phyloP scores from a whole-genome alignment of 202 grass and related monocot genomes.

The Digitaria exilis region DNA sequence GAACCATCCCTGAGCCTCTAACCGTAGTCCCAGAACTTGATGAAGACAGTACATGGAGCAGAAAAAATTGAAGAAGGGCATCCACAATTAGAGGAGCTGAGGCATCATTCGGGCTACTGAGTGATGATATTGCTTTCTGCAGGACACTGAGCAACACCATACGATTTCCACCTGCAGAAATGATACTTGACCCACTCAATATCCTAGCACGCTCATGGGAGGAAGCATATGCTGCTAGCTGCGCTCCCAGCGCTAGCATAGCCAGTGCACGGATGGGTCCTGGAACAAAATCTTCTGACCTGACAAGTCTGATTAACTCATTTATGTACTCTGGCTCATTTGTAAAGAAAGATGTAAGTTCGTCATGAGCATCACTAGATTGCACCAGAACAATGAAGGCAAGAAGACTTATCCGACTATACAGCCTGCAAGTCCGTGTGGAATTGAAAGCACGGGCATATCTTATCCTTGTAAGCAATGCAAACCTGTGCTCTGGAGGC shows the following conservation, averaged over 20 bases:
- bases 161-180: slow-evolving; percentile 91
- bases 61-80: slow-evolving; percentile 94
- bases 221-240: slow-evolving; percentile 95
- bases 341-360: slow-evolving; percentile 94
- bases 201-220: slow-evolving; percentile 95
- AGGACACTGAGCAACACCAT: slow-evolving; percentile 91
- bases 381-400: slow-evolving; percentile 94
- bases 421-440: slow-evolving; percentile 65
- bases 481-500: slow-evolving; percentile 83
- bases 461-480: slow-evolving; percentile 94
- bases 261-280: slow-evolving; percentile 79
- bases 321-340: slow-evolving; percentile 99
- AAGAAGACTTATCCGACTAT: slow-evolving; percentile 97
- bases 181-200: slow-evolving; percentile 87
- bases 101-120: slow-evolving; percentile 80
- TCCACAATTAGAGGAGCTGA: slow-evolving; percentile 93
- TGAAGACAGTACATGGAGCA: slow-evolving; percentile 94
- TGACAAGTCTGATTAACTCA: slow-evolving; percentile 89
- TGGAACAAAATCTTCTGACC: slow-evolving; percentile 85
- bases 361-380: slow-evolving; percentile 91
- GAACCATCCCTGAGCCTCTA: slow-evolving; percentile 88
- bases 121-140: slow-evolving; percentile 93
- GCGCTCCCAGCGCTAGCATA: slow-evolving; percentile 94
- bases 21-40: slow-evolving; percentile 92
- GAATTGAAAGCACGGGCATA: slow-evolving; percentile 87